Percentiles rank a stretch among this genome's conserved stretches.
These are phyloP conservation scores for Capsella bursapastoris DNA, from an alignment of 345 rosid species.

Conservation along the genomic window DNA sequence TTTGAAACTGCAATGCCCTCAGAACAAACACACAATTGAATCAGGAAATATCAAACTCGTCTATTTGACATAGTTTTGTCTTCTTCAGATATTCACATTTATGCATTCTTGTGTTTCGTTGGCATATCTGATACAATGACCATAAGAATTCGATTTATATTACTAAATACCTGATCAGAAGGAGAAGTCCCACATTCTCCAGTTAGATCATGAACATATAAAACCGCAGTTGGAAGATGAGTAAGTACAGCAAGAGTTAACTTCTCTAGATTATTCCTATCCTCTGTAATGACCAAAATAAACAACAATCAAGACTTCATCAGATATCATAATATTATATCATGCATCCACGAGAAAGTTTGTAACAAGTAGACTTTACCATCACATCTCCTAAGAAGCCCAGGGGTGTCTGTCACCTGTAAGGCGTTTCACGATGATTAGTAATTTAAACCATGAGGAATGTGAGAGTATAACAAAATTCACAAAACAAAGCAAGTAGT, in stretches of 20 bases:
- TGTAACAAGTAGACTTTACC: conserved; percentile 54
- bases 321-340: not conserved
- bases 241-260: conserved; percentile 92
- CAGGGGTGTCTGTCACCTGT: conserved; percentile 98
- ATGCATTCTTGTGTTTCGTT: conserved; percentile 1
- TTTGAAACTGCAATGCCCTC: conserved; percentile 59
- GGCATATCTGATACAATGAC: not conserved
- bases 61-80: not conserved
- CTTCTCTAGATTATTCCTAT: conserved; percentile 89
- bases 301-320: not conserved
- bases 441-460: conserved; percentile 27
- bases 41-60: not conserved
- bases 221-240: conserved; percentile 88
- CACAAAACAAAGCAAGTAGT: conserved; percentile 6
- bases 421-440: conserved; percentile 30
- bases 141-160: conserved; percentile 8
- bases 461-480: not conserved
- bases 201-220: conserved; percentile 90
- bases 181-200: conserved; percentile 97
- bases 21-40: conserved; percentile 19
- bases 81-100: not conserved
- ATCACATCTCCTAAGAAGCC: conserved; percentile 79
- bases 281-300: conserved; percentile 56
- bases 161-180: conserved; percentile 77
- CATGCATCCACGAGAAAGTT: conserved; percentile 10